Evolutionary conservation across 2,329 filamentous ascomycete genomes (phyloP).

Genomic region (Aureobasidium lini): DNA sequence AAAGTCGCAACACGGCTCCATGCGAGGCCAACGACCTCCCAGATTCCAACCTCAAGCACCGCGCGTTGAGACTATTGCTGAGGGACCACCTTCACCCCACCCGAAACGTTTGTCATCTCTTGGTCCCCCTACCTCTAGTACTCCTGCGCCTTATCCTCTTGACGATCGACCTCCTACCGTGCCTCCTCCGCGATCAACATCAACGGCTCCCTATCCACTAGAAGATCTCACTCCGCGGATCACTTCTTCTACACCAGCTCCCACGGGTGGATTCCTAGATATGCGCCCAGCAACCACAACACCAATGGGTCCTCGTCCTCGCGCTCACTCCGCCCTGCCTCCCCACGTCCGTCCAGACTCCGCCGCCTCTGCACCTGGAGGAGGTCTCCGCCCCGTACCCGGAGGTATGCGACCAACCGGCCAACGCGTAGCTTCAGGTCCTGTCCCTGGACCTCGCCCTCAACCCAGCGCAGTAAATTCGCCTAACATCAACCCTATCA

Average conservation of each 20-base stretch:
- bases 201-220: conserved; percentile 62
- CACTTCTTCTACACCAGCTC: background rate
- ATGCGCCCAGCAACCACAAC: conserved; percentile 40
- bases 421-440: conserved; percentile 27
- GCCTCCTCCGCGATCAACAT: conserved; percentile 41
- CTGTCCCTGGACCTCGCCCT: conserved; percentile 14
- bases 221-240: conserved; percentile 50
- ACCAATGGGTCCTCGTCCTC: conserved; percentile 42
- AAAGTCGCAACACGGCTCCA: conserved; percentile 50
- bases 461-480: background rate
- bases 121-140: conserved; percentile 14
- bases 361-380: conserved; percentile 15
- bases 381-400: background rate
- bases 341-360: conserved; percentile 32
- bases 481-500: conserved; percentile 18
- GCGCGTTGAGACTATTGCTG: conserved; percentile 33
- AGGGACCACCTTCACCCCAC: conserved; percentile 35
- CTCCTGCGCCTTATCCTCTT: conserved; percentile 26
- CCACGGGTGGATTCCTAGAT: conserved; percentile 21
- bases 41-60: conserved; percentile 32
- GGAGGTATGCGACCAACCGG: background rate
- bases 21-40: conserved; percentile 40
- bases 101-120: conserved; percentile 19
- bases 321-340: conserved; percentile 45
- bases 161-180: conserved; percentile 45